These are phyloP conservation scores for Talaromyces wortmannii DNA, from an alignment of 495 filamentous ascomycete genomes.

Conservation along the genomic window DNA sequence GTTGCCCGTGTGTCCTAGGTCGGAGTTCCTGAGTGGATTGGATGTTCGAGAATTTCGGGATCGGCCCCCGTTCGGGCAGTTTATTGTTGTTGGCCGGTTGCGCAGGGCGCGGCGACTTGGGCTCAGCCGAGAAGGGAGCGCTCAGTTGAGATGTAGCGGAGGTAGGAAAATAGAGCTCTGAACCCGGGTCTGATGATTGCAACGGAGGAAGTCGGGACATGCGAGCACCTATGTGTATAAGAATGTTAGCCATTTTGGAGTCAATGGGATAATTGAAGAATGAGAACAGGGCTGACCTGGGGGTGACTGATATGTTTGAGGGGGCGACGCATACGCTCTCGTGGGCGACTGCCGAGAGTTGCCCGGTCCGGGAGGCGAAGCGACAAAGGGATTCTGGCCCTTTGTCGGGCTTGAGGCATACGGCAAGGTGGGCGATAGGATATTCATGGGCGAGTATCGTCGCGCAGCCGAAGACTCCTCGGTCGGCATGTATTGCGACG, in stretches of 20 bases:
- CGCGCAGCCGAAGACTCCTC: conserved; percentile 80
- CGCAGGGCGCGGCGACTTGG: conserved; percentile 60
- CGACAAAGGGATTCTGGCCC: conserved; percentile 38
- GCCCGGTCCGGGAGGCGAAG: conserved; percentile 26
- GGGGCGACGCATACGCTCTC: conserved; percentile 48
- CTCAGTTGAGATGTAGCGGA: conserved; percentile 64
- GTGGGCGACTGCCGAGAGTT: conserved; percentile 53
- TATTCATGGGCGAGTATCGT: conserved; percentile 93
- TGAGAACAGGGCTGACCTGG: conserved; percentile 12
- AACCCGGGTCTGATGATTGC: conserved; percentile 53
- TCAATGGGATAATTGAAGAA: conserved; percentile 5
- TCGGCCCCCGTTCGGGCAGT: conserved; percentile 56
- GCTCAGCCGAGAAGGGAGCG: conserved; percentile 63
- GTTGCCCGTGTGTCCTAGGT: conserved; percentile 78
- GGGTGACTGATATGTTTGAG: conserved; percentile 60
- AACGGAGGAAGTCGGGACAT: conserved; percentile 59
- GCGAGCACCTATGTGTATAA: conserved; percentile 27
- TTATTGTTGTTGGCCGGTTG: conserved; percentile 35
- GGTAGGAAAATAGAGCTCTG: conserved; percentile 62
- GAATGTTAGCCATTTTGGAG: conserved; percentile 10
- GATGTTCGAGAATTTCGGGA: conserved; percentile 81
- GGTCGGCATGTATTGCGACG: conserved; percentile 57
- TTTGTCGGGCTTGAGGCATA: conserved; percentile 53
- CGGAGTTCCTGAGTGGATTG: conserved; percentile 65
- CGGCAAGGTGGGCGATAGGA: conserved; percentile 55